Evolutionary conservation across 2,329 filamentous ascomycete genomes (phyloP).

Genomic region (Ceratocystis cubensis): DNA sequence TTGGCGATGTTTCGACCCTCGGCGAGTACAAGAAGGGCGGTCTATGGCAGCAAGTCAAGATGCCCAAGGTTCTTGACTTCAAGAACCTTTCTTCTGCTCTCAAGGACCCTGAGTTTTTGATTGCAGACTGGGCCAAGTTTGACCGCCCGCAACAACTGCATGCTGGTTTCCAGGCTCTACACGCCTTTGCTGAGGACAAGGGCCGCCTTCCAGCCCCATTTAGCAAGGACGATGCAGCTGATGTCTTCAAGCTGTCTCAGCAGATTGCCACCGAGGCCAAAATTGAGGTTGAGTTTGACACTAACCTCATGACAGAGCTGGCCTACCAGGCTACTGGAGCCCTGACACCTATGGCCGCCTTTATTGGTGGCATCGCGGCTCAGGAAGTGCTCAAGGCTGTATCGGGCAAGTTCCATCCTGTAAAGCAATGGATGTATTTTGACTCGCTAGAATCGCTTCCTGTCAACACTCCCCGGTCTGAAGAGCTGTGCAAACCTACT

Average conservation of each 20-base stretch:
- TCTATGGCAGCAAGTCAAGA: slow-evolving; percentile 92
- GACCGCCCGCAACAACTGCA: slow-evolving; percentile 89
- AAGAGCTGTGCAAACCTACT: slow-evolving; percentile 75
- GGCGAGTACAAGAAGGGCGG: slow-evolving; percentile 82
- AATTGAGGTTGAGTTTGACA: slow-evolving; percentile 71
- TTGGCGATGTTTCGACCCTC: slow-evolving; percentile 78
- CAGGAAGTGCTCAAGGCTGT: slow-evolving; percentile 95
- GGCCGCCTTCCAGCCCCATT: slow-evolving; percentile 68
- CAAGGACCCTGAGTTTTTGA: slow-evolving; percentile 75
- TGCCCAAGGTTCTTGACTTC: slow-evolving; percentile 89
- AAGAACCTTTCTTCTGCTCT: slow-evolving; percentile 66
- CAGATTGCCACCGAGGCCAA: slow-evolving; percentile 62
- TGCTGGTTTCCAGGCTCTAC: slow-evolving; percentile 80
- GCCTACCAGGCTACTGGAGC: slow-evolving; percentile 91
- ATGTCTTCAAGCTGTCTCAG: slow-evolving; percentile 64
- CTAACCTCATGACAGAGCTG: slow-evolving; percentile 84
- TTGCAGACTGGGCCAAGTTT: slow-evolving; percentile 96
- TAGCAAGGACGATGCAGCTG: slow-evolving; percentile 68
- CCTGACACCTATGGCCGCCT: slow-evolving; percentile 79
- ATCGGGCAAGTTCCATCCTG: slow-evolving; percentile 94
- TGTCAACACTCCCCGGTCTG: slow-evolving; percentile 57
- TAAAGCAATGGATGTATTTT: slow-evolving; percentile 92
- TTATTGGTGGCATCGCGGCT: slow-evolving; percentile 86
- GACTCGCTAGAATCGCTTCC: slow-evolving; percentile 95
- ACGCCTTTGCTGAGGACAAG: slow-evolving; percentile 67